These are phyloP conservation scores for Xylogone sp. DNA, from an alignment of 2,329 filamentous ascomycete species.

Conservation along the genomic window DNA sequence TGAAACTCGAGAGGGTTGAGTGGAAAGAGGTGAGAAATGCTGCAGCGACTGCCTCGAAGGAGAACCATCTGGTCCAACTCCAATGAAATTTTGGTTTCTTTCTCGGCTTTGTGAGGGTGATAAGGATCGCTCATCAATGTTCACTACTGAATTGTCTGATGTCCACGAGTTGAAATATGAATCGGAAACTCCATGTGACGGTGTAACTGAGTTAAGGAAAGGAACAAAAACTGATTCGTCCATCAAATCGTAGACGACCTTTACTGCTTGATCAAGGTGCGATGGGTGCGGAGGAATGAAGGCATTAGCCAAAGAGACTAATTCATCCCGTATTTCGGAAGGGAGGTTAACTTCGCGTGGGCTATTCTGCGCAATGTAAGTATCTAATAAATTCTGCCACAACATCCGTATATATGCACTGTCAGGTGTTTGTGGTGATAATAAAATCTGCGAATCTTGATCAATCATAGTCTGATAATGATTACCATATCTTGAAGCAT, in stretches of 20 bases:
- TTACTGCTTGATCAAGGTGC: constrained; percentile 75
- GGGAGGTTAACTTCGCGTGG: constrained; percentile 89
- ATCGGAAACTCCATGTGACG: constrained; percentile 18
- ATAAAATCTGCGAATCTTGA: constrained; percentile 38
- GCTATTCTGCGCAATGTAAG: constrained; percentile 83
- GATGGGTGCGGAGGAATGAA: constrained; percentile 68
- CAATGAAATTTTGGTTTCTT: constrained; percentile 22
- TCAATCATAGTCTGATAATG: constrained; percentile 36
- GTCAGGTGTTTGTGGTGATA: constrained; percentile 26
- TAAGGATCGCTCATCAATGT: constrained; percentile 23
- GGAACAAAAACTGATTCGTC: constrained; percentile 93
- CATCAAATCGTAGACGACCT: constrained; percentile 93
- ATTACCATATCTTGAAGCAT: constrained; percentile 76
- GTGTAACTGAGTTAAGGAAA: constrained; percentile 63
- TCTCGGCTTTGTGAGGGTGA: constrained; percentile 19
- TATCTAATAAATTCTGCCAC: constrained; percentile 84
- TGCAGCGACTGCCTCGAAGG: constrained; percentile 21
- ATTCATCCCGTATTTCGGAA: constrained; percentile 74
- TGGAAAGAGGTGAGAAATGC: constrained; percentile 23
- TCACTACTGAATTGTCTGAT: constrained; percentile 24
- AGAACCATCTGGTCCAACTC: constrained; percentile 13
- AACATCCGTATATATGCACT: constrained; percentile 65
- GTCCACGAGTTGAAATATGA: constrained; percentile 23
- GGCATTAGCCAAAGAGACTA: constrained; percentile 61
- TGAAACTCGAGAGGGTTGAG: constrained; percentile 19